Base-by-base conservation (phyloP, 257 asterid species). In the Solanum acaule region DNA sequence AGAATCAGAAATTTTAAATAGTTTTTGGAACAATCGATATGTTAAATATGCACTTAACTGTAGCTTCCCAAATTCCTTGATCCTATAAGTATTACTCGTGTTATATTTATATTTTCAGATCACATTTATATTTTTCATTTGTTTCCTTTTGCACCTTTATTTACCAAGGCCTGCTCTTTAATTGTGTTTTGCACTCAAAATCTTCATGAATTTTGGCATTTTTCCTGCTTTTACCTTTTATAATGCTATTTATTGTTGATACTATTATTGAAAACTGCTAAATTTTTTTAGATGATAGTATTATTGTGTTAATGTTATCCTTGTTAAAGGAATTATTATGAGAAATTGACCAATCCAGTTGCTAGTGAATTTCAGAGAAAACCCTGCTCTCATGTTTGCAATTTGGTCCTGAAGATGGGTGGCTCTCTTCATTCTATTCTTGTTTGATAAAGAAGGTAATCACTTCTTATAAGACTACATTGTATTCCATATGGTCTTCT, bases 401-500 rank as follows among this genome's bases (percentile, higher is more conserved):
- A 70, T 96, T 94, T 89, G 92, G 95, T 87, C 91, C 99, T 49
- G 98, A 96, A 92, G 99, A 96, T 89, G 93, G 95, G 86, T 97
- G 99, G 99, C 97, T 97, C 16, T 94, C 98, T 88, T 97, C 98
- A 89, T 97, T 96, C 89, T 97, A 97, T 88, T 92, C 98, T 88
- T 97, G 99, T 92, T 89, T 97, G 91, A 85, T 95, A 89, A 97
- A 97, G 93, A 97, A 97, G 94, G 99, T 97, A 93, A 90, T 91
- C 67, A 73, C 34, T 61, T 61, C 37, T 63, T 72, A 46, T n/a
- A 35, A 59, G 34, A 71, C 73, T 65, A 84, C 40, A 16, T 85
- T 85, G n/a, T 70, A 71, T 29, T 86, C 85, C 46, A 38, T 27
- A 25, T 42, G 52, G 35, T 77, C 35, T 27, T 83, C 56, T 16